A percentile compares a stretch with the other conserved stretches of the same genome.
These are phyloP conservation scores for Antitrichia curtipendula DNA, from an alignment of 225 moss, liverwort and hornwort species.

Conservation along the genomic window DNA sequence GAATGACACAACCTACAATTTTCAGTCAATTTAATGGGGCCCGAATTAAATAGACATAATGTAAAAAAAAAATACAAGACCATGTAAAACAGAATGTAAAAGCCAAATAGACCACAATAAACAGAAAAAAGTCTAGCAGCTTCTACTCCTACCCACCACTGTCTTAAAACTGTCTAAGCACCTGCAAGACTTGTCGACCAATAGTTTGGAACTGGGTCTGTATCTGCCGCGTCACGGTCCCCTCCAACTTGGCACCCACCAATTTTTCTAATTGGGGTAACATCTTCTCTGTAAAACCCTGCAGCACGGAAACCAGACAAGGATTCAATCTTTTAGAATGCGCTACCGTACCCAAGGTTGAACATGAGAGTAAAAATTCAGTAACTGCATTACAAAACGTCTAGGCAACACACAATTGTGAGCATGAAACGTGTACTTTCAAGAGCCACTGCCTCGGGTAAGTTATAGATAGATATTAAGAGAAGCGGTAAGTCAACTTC, in stretches of 20 bases:
- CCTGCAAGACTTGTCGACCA: conserved; percentile 89
- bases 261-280: conserved; percentile 78
- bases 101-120: neutral
- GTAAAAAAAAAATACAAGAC: neutral
- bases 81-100: neutral
- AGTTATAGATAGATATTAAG: neutral
- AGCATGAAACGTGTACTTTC: neutral
- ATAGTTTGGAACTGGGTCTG: conserved; percentile 73
- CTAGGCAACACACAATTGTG: neutral
- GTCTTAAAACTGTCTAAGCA: conserved; percentile 1
- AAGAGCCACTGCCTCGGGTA: neutral
- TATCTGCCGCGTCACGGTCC: conserved; percentile 70
- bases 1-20: neutral
- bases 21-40: neutral
- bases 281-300: conserved; percentile 79
- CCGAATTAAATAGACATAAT: neutral
- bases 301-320: conserved; percentile 14
- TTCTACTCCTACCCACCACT: neutral
- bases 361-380: neutral
- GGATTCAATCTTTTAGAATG: neutral
- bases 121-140: neutral
- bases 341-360: neutral
- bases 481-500: neutral
- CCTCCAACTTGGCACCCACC: conserved; percentile 75
- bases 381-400: neutral